Evolutionary conservation across 352 stramenopile genomes (phyloP).

Genomic region (Globisporangium orthogonon): DNA sequence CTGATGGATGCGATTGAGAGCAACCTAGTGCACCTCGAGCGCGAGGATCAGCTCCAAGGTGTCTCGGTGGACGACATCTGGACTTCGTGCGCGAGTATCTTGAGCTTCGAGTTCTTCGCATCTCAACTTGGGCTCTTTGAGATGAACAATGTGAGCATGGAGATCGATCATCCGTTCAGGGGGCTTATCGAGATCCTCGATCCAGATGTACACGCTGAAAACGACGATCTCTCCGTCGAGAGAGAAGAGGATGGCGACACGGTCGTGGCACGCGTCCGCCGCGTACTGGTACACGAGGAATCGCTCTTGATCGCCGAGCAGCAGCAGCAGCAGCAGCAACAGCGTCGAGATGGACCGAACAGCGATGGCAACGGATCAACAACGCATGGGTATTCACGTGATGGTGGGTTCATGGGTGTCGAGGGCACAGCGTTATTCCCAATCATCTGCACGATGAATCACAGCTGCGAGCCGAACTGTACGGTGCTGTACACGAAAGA

Average conservation of each 20-base stretch:
- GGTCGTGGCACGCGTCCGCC: slow-evolving; percentile 33
- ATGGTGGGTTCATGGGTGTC: slow-evolving; percentile 43
- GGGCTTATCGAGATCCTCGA: slow-evolving; percentile 70
- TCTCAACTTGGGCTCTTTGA: slow-evolving; percentile 93
- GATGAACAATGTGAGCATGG: slow-evolving; percentile 95
- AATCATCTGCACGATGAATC: slow-evolving; percentile 95
- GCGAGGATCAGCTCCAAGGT: slow-evolving; percentile 52
- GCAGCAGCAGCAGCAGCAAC: slow-evolving; percentile 39
- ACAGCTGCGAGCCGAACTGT: slow-evolving; percentile 93
- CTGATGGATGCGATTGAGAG: slow-evolving; percentile 59
- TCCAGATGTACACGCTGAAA: slow-evolving; percentile 26
- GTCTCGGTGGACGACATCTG: slow-evolving; percentile 54
- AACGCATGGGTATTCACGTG: neutral
- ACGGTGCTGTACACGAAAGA: slow-evolving; percentile 88
- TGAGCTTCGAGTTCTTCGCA: slow-evolving; percentile 86
- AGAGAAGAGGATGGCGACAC: slow-evolving; percentile 10
- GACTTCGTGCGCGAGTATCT: slow-evolving; percentile 46
- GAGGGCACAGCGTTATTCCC: slow-evolving; percentile 94
- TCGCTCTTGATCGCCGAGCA: slow-evolving; percentile 10
- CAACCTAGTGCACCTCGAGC: slow-evolving; percentile 57
- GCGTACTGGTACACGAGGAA: slow-evolving; percentile 41
- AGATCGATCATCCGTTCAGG: slow-evolving; percentile 80
- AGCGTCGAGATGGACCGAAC: slow-evolving; percentile 18
- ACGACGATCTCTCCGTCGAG: slow-evolving; percentile 12
- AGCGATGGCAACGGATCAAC: slow-evolving; percentile 40